A percentile compares a stretch with the other conserved stretches of the same genome.
phyloP scores from a whole-genome alignment of 495 filamentous ascomycete species.

The Penicillium lividum region DNA sequence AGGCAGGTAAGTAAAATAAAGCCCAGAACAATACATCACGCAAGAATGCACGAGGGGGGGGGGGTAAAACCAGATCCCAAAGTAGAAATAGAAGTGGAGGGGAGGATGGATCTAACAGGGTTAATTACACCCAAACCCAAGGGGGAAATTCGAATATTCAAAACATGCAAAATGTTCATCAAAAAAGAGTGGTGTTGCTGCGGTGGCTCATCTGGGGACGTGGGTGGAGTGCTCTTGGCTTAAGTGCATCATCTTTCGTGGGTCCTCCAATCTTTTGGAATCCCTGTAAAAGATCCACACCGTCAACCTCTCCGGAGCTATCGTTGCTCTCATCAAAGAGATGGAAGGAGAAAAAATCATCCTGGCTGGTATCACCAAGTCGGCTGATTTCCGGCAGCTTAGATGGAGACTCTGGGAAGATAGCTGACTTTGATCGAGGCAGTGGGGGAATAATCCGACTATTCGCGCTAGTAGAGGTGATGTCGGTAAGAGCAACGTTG shows the following conservation, averaged over 20 bases:
- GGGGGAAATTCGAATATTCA: conserved; percentile 1
- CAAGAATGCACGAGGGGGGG: neutral
- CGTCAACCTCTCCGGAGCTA: conserved; percentile 60
- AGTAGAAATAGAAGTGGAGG: neutral
- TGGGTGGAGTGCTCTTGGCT: conserved; percentile 30
- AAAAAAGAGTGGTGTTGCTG: conserved; percentile 49
- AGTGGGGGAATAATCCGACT: conserved; percentile 43
- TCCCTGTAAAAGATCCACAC: conserved; percentile 82
- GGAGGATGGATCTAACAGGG: conserved; percentile 1
- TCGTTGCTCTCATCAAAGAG: conserved; percentile 54
- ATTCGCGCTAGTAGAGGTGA: conserved; percentile 56
- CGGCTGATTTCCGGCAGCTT: conserved; percentile 55
- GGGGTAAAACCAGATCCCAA: neutral
- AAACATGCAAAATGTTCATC: conserved; percentile 20
- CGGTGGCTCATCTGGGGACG: conserved; percentile 44
- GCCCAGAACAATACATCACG: neutral
- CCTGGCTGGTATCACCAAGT: conserved; percentile 56
- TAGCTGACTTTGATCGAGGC: conserved; percentile 40
- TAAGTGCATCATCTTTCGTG: conserved; percentile 34
- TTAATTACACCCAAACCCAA: neutral
- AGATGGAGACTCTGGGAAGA: conserved; percentile 50
- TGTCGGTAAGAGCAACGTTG: conserved; percentile 62
- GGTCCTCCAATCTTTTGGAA: conserved; percentile 82
- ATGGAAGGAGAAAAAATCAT: conserved; percentile 64
- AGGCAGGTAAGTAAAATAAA: conserved; percentile 1